Conservation (phyloP, 2,329 filamentous ascomycete species). For the Aaosphaeria arxii region DNA sequence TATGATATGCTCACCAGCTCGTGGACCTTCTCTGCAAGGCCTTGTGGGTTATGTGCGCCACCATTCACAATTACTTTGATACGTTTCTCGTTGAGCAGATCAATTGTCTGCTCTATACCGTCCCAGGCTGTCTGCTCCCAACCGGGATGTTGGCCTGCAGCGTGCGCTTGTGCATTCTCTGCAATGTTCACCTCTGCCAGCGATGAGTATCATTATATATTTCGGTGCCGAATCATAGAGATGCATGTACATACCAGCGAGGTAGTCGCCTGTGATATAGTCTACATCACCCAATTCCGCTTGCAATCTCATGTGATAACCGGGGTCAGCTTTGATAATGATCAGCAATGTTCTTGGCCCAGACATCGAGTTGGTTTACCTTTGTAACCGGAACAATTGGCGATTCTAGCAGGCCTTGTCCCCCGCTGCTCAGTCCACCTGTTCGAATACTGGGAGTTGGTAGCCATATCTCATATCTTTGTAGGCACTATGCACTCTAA, state of each 20-base stretch:
- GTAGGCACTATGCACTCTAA: no score
- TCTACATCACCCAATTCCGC: constrained; percentile 36
- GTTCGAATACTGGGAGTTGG: constrained; percentile 9
- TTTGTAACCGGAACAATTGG: constrained; percentile 39
- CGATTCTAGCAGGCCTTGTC: constrained; percentile 33
- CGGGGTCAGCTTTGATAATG: constrained; percentile 29
- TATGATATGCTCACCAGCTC: constrained; percentile 27
- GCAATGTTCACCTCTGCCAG: constrained; percentile 44
- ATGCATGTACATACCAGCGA: constrained; percentile 21
- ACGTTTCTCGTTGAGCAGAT: constrained; percentile 45
- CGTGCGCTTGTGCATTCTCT: constrained; percentile 43
- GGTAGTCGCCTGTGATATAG: constrained; percentile 42
- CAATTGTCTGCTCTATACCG: constrained; percentile 45
- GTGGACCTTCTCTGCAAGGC: constrained; percentile 47
- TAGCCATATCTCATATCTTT: not conserved
- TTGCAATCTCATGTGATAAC: constrained; percentile 35
- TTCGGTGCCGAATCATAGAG: no score
- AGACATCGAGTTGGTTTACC: constrained; percentile 7
- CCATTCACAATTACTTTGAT: constrained; percentile 59
- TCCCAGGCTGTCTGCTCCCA: constrained; percentile 51
- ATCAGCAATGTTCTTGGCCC: not conserved
- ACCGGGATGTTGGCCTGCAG: constrained; percentile 40
- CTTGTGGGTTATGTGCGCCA: constrained; percentile 54
- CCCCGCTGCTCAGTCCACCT: constrained; percentile 27
- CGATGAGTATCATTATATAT: no score